These are phyloP conservation scores for Pinus taeda DNA, from an alignment of 75 land plant genomes.

Conservation along the genomic window DNA sequence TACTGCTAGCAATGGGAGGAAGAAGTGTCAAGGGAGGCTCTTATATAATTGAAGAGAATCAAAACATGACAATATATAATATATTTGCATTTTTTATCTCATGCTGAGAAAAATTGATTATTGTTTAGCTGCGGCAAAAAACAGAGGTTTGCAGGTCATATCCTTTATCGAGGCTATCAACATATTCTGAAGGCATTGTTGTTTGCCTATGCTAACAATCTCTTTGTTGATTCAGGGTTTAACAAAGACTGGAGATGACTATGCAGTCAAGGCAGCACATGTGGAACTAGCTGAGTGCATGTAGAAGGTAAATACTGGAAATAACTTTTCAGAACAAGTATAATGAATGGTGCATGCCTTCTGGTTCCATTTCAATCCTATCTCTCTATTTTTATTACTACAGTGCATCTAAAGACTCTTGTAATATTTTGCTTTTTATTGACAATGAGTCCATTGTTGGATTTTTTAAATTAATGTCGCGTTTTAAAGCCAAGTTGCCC, in stretches of 20 bases:
- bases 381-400: background rate
- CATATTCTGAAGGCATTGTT: background rate
- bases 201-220: background rate
- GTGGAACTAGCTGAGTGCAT: constrained; percentile 99
- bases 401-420: background rate
- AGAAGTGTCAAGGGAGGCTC: no score
- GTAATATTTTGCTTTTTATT: background rate
- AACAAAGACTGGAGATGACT: no score
- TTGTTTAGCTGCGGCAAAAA: background rate
- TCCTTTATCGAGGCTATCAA: background rate
- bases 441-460: background rate
- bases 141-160: no score
- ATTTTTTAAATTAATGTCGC: background rate
- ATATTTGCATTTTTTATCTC: background rate
- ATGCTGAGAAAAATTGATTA: background rate
- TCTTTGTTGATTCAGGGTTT: constrained; percentile 51
- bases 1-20: no score
- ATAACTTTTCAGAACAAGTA: background rate
- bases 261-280: constrained; percentile 95
- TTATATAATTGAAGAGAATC: background rate
- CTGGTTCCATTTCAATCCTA: background rate
- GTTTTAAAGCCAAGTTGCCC: background rate
- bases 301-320: constrained; percentile 66
- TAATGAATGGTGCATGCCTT: background rate
- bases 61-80: background rate